These are phyloP conservation scores for Strobilomyces dryophilus DNA, from an alignment of 768 basidiomycete species.

Conservation along the genomic window DNA sequence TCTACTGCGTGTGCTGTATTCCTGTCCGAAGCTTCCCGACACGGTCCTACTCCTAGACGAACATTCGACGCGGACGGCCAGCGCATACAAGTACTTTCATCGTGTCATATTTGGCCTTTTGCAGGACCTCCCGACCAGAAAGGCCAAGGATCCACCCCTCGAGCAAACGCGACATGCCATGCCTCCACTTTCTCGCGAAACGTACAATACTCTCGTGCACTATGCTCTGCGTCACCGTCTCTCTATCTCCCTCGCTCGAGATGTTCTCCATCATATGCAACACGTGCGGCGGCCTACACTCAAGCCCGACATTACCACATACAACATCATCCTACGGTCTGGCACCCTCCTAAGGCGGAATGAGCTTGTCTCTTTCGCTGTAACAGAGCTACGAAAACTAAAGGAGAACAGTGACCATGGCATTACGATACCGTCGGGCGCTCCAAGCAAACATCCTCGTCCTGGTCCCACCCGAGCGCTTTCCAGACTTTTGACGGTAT, in stretches of 20 bases:
- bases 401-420: constrained; percentile 20
- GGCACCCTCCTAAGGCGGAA: constrained; percentile 47
- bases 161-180: constrained; percentile 13
- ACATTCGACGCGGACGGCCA: constrained; percentile 24
- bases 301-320: constrained; percentile 46
- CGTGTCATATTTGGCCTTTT: constrained; percentile 42
- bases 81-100: constrained; percentile 48
- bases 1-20: constrained; percentile 46
- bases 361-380: constrained; percentile 37
- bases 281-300: constrained; percentile 37
- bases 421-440: constrained; percentile 18
- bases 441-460: not conserved
- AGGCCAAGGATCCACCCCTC: constrained; percentile 17
- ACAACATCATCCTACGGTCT: constrained; percentile 56
- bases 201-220: constrained; percentile 61
- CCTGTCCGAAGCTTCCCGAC: constrained; percentile 38
- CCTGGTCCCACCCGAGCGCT: constrained; percentile 4
- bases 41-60: constrained; percentile 36
- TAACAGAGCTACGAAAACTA: constrained; percentile 32
- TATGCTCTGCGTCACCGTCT: constrained; percentile 62
- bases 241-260: constrained; percentile 44
- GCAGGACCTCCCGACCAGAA: constrained; percentile 27
- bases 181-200: constrained; percentile 35
- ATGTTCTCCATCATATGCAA: constrained; percentile 55
- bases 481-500: constrained; percentile 10